These are phyloP conservation scores for Ophiostoma sp. DNA, from an alignment of 2,329 filamentous ascomycete species.

Conservation along the genomic window DNA sequence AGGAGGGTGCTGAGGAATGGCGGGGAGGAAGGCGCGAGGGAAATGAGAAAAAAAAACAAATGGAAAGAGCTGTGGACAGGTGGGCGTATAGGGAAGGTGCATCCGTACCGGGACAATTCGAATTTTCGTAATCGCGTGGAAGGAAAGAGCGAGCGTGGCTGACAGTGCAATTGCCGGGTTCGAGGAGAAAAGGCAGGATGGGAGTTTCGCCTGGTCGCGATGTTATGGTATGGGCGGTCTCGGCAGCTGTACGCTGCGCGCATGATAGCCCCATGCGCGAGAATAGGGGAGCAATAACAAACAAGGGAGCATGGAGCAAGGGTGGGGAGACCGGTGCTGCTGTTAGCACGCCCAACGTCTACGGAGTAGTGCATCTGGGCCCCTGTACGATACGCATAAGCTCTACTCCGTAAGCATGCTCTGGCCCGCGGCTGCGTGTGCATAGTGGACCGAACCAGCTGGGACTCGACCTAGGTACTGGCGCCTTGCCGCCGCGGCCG, in stretches of 20 bases:
- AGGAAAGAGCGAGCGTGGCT: neutral
- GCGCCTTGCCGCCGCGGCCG: neutral
- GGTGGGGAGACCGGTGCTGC: neutral
- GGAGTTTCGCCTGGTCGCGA: neutral
- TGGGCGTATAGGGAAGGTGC: neutral
- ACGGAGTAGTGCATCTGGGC: neutral
- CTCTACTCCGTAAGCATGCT: neutral
- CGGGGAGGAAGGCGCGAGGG: slow-evolving; percentile 1
- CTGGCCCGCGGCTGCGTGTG: neutral
- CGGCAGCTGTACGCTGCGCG: neutral
- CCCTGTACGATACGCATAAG: neutral
- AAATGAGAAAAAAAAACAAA: neutral
- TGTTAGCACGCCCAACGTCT: neutral
- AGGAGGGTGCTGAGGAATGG: neutral
- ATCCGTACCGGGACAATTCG: neutral
- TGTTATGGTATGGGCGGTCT: neutral
- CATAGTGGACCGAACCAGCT: neutral
- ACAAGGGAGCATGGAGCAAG: slow-evolving; percentile 13
- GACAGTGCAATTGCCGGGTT: neutral
- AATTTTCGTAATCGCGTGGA: neutral
- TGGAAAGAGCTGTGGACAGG: neutral
- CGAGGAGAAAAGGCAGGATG: neutral
- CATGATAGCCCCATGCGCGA: neutral
- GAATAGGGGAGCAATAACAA: slow-evolving; percentile 22
- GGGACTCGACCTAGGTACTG: neutral